Evolutionary conservation across 2,329 filamentous ascomycete species (phyloP).

Genomic region (Atkinsonella texensis): DNA sequence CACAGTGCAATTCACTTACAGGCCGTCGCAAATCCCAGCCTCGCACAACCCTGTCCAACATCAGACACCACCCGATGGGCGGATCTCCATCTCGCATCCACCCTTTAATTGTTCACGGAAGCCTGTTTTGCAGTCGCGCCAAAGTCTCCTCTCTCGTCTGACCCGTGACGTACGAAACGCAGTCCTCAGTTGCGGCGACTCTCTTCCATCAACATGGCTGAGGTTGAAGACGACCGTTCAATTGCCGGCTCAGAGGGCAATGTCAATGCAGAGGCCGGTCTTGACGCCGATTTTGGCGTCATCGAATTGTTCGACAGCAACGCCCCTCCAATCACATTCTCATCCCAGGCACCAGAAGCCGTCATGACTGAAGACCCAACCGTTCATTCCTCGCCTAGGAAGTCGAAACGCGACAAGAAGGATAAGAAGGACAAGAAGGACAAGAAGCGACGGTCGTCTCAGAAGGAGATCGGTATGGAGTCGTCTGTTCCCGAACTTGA

Average conservation of each 20-base stretch:
- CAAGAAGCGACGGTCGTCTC: slow-evolving; percentile 7
- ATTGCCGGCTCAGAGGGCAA: slow-evolving; percentile 15
- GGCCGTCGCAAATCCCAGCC: slow-evolving; percentile 6
- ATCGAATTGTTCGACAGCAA: slow-evolving; percentile 29
- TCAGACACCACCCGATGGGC: slow-evolving; percentile 21
- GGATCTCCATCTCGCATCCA: slow-evolving; percentile 21
- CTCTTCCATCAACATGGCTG: slow-evolving; percentile 11
- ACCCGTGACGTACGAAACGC: slow-evolving; percentile 2
- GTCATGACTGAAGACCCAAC: slow-evolving; percentile 16
- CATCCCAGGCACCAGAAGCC: slow-evolving; percentile 21
- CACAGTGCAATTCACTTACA: slow-evolving; percentile 14
- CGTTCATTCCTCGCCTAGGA: slow-evolving; percentile 11
- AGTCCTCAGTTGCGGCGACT: not conserved
- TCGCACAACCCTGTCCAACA: slow-evolving; percentile 13
- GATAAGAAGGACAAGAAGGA: slow-evolving; percentile 18
- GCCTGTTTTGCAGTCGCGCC: slow-evolving; percentile 14
- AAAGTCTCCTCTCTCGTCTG: slow-evolving; percentile 5
- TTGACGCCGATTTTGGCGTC: slow-evolving; percentile 22
- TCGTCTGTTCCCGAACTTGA: slow-evolving; percentile 9
- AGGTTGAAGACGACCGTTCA: slow-evolving; percentile 12
- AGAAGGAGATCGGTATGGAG: slow-evolving; percentile 6
- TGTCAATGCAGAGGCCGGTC: slow-evolving; percentile 10
- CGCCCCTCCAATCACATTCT: slow-evolving; percentile 17
- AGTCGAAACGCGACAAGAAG: slow-evolving; percentile 21
- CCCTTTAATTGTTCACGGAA: slow-evolving; percentile 17